A percentile compares a stretch with the other conserved stretches of the same genome.
These are phyloP conservation scores for Sugiyamaella valdiviana DNA, from an alignment of 805 yeast genomes.

Conservation along the genomic window DNA sequence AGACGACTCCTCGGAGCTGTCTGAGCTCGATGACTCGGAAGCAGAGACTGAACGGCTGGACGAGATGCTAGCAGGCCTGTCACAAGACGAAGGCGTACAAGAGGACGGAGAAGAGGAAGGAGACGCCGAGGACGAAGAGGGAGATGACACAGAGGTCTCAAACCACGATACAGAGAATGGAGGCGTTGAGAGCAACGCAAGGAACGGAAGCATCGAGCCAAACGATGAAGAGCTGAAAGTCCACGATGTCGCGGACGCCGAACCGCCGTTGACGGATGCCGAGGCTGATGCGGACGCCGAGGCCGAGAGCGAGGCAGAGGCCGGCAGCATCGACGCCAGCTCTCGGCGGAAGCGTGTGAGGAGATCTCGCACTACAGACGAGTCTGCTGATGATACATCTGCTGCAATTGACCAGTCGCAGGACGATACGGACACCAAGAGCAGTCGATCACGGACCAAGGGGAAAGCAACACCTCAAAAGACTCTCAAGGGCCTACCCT, in stretches of 20 bases:
- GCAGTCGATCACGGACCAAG: not conserved
- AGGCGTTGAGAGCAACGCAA: not conserved
- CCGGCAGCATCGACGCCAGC: not conserved
- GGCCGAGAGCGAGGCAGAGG: not conserved
- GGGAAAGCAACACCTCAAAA: not conserved
- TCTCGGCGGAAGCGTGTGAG: not conserved
- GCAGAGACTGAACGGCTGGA: conserved; percentile 91
- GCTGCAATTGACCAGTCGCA: not conserved
- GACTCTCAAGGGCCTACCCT: not conserved
- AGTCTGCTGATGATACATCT: not conserved
- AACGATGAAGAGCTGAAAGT: not conserved
- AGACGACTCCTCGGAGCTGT: conserved; percentile 41
- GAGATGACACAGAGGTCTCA: not conserved
- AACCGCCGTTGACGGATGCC: not conserved
- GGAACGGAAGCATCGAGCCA: not conserved
- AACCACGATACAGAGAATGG: not conserved
- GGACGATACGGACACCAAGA: not conserved
- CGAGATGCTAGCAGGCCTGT: not conserved
- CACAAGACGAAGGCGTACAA: conserved; percentile 20
- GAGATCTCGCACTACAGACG: not conserved
- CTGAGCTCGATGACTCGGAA: conserved; percentile 50
- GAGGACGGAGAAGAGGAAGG: not conserved
- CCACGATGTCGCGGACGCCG: not conserved
- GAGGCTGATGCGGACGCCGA: not conserved
- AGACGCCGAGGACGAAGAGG: not conserved